Evolutionary conservation across 2,329 filamentous ascomycete genomes (phyloP), one percentile per base, ranked within the genome.

Genomic region (Sporothrix pseudoabietina): DNA sequence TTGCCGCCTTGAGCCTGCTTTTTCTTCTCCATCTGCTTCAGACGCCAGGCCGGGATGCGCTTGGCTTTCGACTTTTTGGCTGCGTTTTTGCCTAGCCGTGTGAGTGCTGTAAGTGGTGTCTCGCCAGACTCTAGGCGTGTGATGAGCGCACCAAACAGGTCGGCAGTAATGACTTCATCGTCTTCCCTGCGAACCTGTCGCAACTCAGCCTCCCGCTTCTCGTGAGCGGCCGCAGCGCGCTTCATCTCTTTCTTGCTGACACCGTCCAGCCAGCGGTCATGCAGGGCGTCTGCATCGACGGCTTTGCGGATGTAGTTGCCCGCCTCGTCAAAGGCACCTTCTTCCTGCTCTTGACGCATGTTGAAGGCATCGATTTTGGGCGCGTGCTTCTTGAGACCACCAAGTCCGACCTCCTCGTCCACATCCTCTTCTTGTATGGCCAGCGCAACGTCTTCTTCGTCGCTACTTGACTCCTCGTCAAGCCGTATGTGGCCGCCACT

Each of bases 281-380:
- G 94, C 32, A 92, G 89, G 0, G 94, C 93, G 77, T 98, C 94
- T 0, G 94, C 93, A 78, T 99, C 96, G 9, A 84, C 88, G 0
- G 94, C 94, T 81, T 97, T 97, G 73, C 96, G 90, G 61, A 99
- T 89, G 80, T 90, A 99, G 81, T 98, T 99, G 10, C 95, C 95
- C 1, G 90, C 85, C 77, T 96, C 92, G 80, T 99, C 96, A 78
- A 98, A 99, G 12, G 90, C 88, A 0, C 96, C 96, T 77, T 98
- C 95, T 79, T 98, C 94, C 80, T 97, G 91, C 81, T 99, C 96
- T 14, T 88, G 85, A 74, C 89, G 90, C 86, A 99, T 92, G 79
- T 99, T 98, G 86, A 99, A 99, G 2, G 95, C 95, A 81, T 98
- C 96, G 6, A 99, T 87, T 80, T 96, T 93, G 1, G 96, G 96